Base-by-base conservation (phyloP, 306 rosid genomes). In the Cicer yamashitae region DNA sequence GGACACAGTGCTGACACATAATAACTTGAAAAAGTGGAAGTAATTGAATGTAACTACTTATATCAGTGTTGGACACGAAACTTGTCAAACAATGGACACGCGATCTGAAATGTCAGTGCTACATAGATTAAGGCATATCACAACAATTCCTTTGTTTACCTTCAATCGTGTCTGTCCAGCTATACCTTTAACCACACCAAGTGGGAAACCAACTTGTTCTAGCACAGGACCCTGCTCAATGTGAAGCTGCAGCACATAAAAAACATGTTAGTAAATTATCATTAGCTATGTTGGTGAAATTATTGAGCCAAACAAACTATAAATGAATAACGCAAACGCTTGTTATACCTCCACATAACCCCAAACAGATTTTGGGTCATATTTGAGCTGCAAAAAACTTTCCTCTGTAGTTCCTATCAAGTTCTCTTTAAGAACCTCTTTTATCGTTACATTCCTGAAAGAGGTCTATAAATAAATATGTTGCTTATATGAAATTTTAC, bases 181-280 rank as follows among this genome's bases (percentile, higher is more conserved):
- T 72, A 94, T 94, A 85, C 98, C 97, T 84, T 89, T 83, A 75
- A 94, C 98, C 65, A 88, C 93, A 79, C 89, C 98, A 48, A 91
- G 88, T 38, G 98, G 98, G 74, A 86, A 90, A 79, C 98, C 97
- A 71, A 67, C 76, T 82, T 85, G 82, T 78, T 90, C 97, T 72
- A 94, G 87, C 79, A 87, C 97, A 10, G 97, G 97, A 57, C 98
- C 97, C 70, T 94, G 98, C 78, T 94, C 97, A 71, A 91, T 94
- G 81, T 94, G 98, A 83, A 94, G 87, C 98, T 94, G 89, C 77
- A 81, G 38, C 57, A 57, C 15, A 11, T 7, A 38, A 47, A 8
- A 71, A 71, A 50, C 17, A 62, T 6, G 30, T 52, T 71, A 34
- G 38, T 17, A 64, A 65, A 40, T 68, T 20, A 57, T 65, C 25